Conservation (phyloP, 352 stramenopile genomes). For the Globisporangium emineosum region DNA sequence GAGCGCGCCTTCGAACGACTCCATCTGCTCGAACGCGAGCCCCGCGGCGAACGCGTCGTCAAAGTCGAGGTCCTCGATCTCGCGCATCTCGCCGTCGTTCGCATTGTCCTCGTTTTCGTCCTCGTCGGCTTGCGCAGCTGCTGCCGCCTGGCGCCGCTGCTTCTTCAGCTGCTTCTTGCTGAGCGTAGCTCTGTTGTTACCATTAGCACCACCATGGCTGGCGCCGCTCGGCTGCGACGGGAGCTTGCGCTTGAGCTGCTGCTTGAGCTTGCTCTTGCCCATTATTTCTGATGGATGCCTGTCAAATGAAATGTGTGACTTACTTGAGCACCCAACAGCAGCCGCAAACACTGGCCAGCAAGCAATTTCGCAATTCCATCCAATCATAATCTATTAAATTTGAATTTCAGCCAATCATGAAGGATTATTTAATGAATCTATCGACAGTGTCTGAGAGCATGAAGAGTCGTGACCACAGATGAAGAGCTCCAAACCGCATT, state of each 20-base stretch:
- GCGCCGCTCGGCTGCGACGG: conserved; percentile 3
- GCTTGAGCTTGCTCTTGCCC: conserved; percentile 48
- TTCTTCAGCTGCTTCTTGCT: conserved; percentile 24
- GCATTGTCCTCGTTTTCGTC: conserved; percentile 22
- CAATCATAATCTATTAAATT: not conserved
- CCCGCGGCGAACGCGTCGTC: conserved; percentile 60
- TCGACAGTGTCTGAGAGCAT: not conserved
- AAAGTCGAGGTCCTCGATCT: conserved; percentile 51
- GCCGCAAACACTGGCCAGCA: conserved; percentile 5
- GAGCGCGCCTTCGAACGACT: conserved; percentile 43
- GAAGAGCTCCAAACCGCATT: not conserved
- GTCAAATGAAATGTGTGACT: not conserved
- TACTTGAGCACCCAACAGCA: not conserved
- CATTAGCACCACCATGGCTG: not conserved
- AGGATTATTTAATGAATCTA: not conserved
- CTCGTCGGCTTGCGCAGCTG: conserved; percentile 23
- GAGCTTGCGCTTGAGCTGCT: conserved; percentile 25
- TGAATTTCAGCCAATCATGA: not conserved
- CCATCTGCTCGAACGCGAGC: conserved; percentile 62
- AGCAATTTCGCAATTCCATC: not conserved
- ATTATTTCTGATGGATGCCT: no score
- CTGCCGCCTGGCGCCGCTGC: conserved; percentile 16
- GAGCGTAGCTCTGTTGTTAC: not conserved
- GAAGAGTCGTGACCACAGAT: conserved; percentile 2
- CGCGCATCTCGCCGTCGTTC: conserved; percentile 20